Conservation (phyloP, 441 rosid species). For the Gossypium schwendimanii region DNA sequence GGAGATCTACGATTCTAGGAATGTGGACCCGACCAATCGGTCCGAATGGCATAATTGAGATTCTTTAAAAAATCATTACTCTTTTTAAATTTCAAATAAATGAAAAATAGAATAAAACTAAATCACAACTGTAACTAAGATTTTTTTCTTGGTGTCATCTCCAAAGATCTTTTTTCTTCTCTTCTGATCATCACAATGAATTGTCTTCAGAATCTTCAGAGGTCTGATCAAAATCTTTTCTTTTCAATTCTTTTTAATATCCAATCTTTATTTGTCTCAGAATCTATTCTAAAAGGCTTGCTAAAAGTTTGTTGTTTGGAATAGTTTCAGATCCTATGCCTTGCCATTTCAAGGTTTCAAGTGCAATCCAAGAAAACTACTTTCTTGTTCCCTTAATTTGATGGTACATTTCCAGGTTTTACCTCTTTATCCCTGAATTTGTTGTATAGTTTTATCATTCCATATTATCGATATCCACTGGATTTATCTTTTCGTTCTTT, state of each 20-base stretch:
- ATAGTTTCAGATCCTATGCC: slow-evolving; percentile 41
- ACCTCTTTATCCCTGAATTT: not conserved
- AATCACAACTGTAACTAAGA: not conserved
- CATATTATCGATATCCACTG: not conserved
- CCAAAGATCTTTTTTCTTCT: not conserved
- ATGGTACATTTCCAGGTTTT: slow-evolving; percentile 7
- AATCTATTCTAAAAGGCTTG: not conserved
- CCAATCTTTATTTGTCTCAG: not conserved
- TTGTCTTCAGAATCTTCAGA: slow-evolving; percentile 52
- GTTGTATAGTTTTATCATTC: not conserved
- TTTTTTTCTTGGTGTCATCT: not conserved
- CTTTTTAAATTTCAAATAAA: not conserved
- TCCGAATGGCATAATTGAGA: slow-evolving; percentile 19
- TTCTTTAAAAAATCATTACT: slow-evolving; percentile 17
- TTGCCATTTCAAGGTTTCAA: slow-evolving; percentile 40
- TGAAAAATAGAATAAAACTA: not conserved
- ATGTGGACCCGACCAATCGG: not conserved
- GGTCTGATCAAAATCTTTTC: slow-evolving; percentile 23
- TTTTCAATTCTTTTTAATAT: not conserved
- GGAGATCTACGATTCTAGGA: not conserved
- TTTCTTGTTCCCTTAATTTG: slow-evolving; percentile 21
- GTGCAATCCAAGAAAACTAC: slow-evolving; percentile 27
- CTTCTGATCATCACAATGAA: slow-evolving; percentile 37
- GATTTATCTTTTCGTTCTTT: not conserved
- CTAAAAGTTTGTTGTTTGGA: not conserved